These are phyloP conservation scores for Catunica adiposa DNA, from an alignment of 2,329 filamentous ascomycete genomes.

Conservation along the genomic window DNA sequence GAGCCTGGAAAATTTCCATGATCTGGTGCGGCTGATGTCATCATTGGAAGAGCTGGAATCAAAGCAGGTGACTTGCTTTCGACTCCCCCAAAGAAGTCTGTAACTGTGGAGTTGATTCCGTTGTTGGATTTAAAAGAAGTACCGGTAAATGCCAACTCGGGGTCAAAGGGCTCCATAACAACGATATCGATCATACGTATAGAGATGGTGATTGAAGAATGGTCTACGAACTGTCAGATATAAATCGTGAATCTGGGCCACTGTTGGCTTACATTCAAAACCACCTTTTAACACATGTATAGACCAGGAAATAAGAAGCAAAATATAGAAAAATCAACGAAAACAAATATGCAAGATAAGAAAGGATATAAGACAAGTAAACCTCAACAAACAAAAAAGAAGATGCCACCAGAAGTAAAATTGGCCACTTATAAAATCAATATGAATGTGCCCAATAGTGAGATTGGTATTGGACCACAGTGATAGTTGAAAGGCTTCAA, in stretches of 20 bases:
- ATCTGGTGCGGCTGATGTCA: no score
- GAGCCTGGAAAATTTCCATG: neutral
- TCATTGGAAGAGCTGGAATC: no score
- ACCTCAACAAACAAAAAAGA: neutral
- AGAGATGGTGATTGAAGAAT: no score
- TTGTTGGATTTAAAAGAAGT: no score
- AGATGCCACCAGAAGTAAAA: neutral
- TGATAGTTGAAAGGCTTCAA: neutral
- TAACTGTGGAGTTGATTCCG: no score
- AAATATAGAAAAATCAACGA: neutral
- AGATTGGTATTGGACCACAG: neutral
- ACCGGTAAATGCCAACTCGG: no score
- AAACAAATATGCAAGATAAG: neutral
- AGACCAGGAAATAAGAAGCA: no score
- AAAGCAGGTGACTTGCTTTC: no score
- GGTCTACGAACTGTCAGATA: neutral
- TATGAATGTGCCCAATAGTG: neutral
- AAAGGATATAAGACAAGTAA: constrained; percentile 4
- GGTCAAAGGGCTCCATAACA: no score
- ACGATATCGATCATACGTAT: no score
- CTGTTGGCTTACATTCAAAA: neutral
- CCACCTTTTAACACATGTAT: neutral
- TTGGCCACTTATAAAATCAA: neutral
- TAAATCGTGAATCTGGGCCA: neutral
- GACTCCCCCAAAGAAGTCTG: no score